phyloP scores from a whole-genome alignment of 805 yeast species.

The Candida ipomoeae region DNA sequence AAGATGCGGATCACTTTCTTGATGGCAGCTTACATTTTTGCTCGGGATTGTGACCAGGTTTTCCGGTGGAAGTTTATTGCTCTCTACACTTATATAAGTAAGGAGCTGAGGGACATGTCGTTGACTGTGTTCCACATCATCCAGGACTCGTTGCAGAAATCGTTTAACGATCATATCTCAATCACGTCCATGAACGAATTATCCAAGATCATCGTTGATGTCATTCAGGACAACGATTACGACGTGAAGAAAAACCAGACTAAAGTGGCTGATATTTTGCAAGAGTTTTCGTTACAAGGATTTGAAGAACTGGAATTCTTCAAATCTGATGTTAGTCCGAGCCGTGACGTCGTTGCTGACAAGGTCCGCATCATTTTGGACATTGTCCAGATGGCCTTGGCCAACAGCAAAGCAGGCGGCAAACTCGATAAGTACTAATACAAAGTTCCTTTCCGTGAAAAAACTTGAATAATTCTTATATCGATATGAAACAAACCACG shows the following conservation, averaged over 20 bases:
- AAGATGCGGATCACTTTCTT: slow-evolving; percentile 23
- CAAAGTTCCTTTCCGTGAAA: not conserved
- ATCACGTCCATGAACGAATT: slow-evolving; percentile 25
- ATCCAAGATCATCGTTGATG: slow-evolving; percentile 23
- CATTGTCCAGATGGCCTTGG: not conserved
- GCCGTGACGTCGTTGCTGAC: not conserved
- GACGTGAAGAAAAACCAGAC: not conserved
- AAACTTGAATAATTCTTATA: too few relatives aligned
- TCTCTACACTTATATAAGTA: slow-evolving; percentile 26
- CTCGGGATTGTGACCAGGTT: slow-evolving; percentile 22
- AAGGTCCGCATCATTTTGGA: not conserved
- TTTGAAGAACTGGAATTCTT: not conserved
- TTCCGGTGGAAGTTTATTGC: slow-evolving; percentile 30
- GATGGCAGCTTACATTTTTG: slow-evolving; percentile 30
- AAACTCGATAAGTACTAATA: slow-evolving; percentile 1
- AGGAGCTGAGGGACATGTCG: slow-evolving; percentile 19
- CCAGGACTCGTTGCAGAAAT: slow-evolving; percentile 23
- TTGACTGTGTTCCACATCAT: slow-evolving; percentile 30
- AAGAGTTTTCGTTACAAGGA: slow-evolving; percentile 1
- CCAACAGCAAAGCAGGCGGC: not conserved
- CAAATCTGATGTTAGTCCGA: not conserved
- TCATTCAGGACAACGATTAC: slow-evolving; percentile 17
- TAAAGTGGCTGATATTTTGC: not conserved
- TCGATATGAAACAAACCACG: too few relatives aligned
- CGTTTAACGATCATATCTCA: slow-evolving; percentile 26